A percentile compares a stretch with the other conserved stretches of the same genome.
Evolutionary conservation across 2,329 filamentous ascomycete genomes (phyloP).

Genomic region (Aspergillus fumigatus): DNA sequence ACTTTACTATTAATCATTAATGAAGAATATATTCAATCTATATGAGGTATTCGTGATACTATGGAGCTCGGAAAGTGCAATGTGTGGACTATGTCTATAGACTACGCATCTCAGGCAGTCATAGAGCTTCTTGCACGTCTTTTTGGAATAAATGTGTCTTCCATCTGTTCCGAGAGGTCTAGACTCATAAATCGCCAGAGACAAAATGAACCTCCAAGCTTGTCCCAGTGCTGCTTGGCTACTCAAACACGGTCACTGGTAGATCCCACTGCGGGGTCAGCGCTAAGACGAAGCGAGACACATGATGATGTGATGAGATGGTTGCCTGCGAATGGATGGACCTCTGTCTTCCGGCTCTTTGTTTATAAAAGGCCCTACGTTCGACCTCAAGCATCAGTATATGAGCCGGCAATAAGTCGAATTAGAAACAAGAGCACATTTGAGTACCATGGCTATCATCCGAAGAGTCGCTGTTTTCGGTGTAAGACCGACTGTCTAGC

Average conservation of each 20-base stretch:
- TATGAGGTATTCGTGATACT: background rate
- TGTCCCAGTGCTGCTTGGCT: too few relatives aligned
- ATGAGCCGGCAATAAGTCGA: background rate
- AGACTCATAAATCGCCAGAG: background rate
- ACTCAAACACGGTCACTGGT: too few relatives aligned
- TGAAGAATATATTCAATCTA: too few relatives aligned
- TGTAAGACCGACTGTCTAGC: background rate
- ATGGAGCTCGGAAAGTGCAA: background rate
- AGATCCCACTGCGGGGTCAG: background rate
- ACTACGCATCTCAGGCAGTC: too few relatives aligned
- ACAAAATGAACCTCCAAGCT: background rate
- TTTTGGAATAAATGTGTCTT: too few relatives aligned
- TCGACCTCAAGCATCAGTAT: background rate
- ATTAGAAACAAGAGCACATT: background rate
- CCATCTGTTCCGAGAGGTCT: too few relatives aligned
- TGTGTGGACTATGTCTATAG: too few relatives aligned
- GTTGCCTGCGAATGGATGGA: background rate
- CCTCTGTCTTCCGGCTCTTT: background rate
- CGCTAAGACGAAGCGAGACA: too few relatives aligned
- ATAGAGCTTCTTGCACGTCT: too few relatives aligned
- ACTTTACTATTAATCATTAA: background rate
- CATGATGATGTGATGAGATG: too few relatives aligned
- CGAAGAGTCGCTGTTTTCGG: conserved; percentile 8
- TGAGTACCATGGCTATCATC: background rate
- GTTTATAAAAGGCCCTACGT: background rate